These are phyloP conservation scores for Saccharomycopsis crataegensis DNA, from an alignment of 1,139 yeast species.

Conservation along the genomic window DNA sequence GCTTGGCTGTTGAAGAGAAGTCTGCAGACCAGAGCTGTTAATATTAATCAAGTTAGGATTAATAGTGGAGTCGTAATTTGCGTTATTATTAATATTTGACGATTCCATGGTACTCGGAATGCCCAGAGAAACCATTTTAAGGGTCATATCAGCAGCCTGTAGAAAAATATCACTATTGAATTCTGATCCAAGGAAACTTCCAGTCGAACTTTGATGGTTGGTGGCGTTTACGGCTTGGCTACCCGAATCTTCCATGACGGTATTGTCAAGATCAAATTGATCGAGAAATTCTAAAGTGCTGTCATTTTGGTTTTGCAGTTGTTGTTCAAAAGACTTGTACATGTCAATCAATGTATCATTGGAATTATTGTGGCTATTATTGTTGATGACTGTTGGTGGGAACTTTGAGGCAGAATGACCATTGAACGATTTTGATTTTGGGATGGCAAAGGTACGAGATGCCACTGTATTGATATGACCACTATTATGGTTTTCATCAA, in stretches of 20 bases:
- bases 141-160: constrained; percentile 29
- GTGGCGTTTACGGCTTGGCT: neutral
- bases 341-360: constrained; percentile 4
- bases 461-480: neutral
- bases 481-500: neutral
- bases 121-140: constrained; percentile 28
- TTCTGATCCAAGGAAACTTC: neutral
- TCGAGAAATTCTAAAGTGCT: neutral
- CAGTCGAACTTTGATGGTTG: neutral
- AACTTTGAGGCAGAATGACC: neutral
- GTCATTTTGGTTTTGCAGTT: neutral
- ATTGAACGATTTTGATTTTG: constrained; percentile 3
- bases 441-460: neutral
- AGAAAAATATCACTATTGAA: constrained; percentile 21
- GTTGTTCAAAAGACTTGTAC: neutral
- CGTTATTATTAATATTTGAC: constrained; percentile 6
- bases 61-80: neutral
- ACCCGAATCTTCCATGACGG: neutral
- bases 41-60: constrained; percentile 1
- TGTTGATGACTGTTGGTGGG: neutral
- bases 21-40: neutral
- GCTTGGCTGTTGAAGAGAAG: constrained; percentile 14
- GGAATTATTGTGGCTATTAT: neutral
- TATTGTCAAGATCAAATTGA: neutral
- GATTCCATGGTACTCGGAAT: constrained; percentile 13